Conservation (phyloP, 768 basidiomycete species). For the Kwoniella pini region DNA sequence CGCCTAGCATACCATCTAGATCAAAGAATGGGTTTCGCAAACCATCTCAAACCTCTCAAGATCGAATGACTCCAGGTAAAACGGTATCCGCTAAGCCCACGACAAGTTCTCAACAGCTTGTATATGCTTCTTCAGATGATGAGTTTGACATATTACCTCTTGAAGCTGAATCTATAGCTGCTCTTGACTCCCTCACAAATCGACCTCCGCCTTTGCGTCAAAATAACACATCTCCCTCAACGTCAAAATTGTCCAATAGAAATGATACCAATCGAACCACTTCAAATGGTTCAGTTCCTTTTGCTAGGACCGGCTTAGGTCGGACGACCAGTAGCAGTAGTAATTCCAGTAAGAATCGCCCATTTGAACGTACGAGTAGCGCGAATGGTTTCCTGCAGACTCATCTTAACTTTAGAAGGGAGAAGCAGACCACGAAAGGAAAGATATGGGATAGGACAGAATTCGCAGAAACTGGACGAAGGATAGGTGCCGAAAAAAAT, state of each 20-base stretch:
- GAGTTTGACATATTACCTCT: conserved; percentile 18
- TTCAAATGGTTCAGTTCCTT: conserved; percentile 14
- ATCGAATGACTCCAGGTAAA: not conserved
- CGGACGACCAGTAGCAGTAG: conserved; percentile 9
- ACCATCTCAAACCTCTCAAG: too few relatives aligned
- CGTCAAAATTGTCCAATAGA: too few relatives aligned
- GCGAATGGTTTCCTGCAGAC: conserved; percentile 35
- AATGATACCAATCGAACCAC: not conserved
- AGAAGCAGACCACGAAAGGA: conserved; percentile 49
- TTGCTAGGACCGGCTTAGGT: conserved; percentile 17
- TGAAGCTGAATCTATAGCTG: conserved; percentile 14
- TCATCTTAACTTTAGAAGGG: conserved; percentile 46
- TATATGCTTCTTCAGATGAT: conserved; percentile 15
- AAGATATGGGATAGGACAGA: conserved; percentile 90
- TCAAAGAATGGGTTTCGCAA: not conserved
- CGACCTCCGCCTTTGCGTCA: too few relatives aligned
- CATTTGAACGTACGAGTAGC: conserved; percentile 6
- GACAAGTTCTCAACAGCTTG: not conserved
- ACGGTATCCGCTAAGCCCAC: not conserved
- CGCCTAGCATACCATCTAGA: not conserved
- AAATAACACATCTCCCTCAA: too few relatives aligned
- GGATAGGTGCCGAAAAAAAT: conserved; percentile 58
- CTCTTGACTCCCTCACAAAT: conserved; percentile 5
- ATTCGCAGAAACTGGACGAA: conserved; percentile 75
- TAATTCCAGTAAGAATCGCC: not conserved